Conservation (phyloP, 345 rosid genomes). For the Xanthoceras sorbifolium region DNA sequence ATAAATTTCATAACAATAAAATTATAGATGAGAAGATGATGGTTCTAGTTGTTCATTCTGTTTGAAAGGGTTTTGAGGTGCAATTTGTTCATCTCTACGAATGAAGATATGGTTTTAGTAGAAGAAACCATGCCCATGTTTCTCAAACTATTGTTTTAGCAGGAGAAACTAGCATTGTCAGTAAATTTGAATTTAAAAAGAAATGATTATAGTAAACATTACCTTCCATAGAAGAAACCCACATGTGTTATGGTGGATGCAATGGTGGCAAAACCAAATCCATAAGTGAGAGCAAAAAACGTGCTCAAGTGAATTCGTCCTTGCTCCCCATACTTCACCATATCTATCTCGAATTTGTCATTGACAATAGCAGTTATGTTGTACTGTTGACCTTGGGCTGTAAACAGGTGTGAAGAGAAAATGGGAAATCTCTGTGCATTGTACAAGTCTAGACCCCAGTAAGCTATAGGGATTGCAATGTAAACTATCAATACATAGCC, state of each 20-base stretch:
- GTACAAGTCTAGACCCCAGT: constrained; percentile 74
- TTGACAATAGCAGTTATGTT: constrained; percentile 70
- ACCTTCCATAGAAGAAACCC: constrained; percentile 90
- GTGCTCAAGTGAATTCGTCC: constrained; percentile 82
- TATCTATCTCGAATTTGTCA: constrained; percentile 70
- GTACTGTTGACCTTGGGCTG: constrained; percentile 57
- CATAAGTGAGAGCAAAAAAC: constrained; percentile 79
- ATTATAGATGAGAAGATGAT: not conserved
- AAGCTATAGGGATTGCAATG: constrained; percentile 59
- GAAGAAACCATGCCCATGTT: no score
- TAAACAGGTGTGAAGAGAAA: constrained; percentile 81
- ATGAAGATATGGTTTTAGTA: no score
- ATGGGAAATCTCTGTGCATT: constrained; percentile 67
- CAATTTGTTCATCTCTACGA: not conserved
- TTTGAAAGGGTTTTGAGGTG: not conserved
- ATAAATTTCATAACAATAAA: constrained; percentile 6
- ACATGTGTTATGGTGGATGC: constrained; percentile 85
- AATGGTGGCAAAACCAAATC: constrained; percentile 89
- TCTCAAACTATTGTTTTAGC: not conserved
- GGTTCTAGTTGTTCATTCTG: not conserved
- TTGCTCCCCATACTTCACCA: constrained; percentile 56
- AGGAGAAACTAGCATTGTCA: not conserved
- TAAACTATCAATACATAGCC: constrained; percentile 70
- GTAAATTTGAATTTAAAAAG: not conserved
- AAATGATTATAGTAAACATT: constrained; percentile 15